Evolutionary conservation across 148 eudicot genomes (phyloP), one percentile per base, ranked within the genome.

Genomic region (Arbutus unedo): DNA sequence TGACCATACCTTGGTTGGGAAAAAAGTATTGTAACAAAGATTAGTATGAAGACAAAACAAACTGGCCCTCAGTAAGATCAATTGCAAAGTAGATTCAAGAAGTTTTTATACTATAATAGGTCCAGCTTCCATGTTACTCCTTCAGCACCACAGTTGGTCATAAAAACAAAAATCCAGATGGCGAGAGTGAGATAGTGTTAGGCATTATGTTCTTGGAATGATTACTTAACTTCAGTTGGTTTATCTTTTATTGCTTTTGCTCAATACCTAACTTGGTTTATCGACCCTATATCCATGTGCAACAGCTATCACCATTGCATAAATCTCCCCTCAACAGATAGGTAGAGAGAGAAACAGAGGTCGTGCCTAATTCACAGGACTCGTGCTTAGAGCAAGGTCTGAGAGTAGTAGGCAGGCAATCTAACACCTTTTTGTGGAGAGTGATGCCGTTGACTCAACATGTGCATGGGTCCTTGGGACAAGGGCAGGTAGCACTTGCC

Each of bases 61-160:
- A 50, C 10, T 49, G 38, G 8, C 4, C 38, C 4, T 77, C 6
- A 41, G 49, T 43, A 62, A 78, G n/a, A n/a, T 59, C n/a, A 62
- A 15, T 62, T 45, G 11, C 60, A 53, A 31, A 49, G 45, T 51
- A 8, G 44, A 76, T 31, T 54, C 79, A 51, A 79, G 74, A 14
- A 23, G 3, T 19, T 47, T 60, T 45, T 43, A 45, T 15, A 62
- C 70, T n/a, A 59, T n/a, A 31, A 16, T 48, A 79, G 31, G 81
- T 79, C 45, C 68, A 78, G 81, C 71, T 59, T 21, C 55, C 56
- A 64, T 48, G 73, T 64, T 79, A 70, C 23, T 6, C 73, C 53
- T 21, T 78, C 54, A 64, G 49, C 72, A 55, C 9, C n/a, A 18
- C 23, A 77, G 48, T 55, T 25, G 57, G 62, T 15, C 44, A 47